Evolutionary conservation across 768 basidiomycete species (phyloP).

Genomic region (Leccinum rimulosum): DNA sequence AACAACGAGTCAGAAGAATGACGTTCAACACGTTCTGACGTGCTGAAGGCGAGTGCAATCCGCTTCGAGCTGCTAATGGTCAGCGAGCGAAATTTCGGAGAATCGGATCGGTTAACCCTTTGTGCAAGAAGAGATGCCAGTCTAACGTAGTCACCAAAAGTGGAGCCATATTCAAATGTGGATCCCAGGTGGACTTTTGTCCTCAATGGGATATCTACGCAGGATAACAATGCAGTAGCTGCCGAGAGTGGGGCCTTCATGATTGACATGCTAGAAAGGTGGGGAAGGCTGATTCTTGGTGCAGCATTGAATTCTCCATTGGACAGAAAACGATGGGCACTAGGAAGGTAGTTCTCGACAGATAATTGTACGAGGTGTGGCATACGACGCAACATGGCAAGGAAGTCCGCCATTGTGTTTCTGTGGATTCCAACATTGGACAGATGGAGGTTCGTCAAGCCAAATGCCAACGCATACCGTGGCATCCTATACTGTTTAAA

Average conservation of each 20-base stretch:
- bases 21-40: neutral
- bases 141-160: accelerated
- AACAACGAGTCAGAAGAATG: neutral
- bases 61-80: neutral
- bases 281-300: neutral
- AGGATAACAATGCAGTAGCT: neutral
- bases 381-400: neutral
- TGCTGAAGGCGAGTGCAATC: neutral
- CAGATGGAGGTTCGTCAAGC: neutral
- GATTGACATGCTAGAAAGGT: neutral
- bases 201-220: neutral
- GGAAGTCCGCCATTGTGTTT: neutral
- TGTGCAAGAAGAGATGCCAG: neutral
- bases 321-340: neutral
- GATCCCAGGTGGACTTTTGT: neutral
- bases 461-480: neutral
- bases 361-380: neutral
- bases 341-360: neutral
- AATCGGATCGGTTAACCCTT: neutral
- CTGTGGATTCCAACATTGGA: accelerated
- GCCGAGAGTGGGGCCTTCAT: neutral
- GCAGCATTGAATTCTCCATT: neutral
- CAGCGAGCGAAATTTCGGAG: neutral
- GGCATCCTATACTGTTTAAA: neutral
- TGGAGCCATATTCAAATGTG: neutral